These are phyloP conservation scores for Asterella californica DNA, from an alignment of 225 moss, liverwort and hornwort genomes.

Conservation along the genomic window DNA sequence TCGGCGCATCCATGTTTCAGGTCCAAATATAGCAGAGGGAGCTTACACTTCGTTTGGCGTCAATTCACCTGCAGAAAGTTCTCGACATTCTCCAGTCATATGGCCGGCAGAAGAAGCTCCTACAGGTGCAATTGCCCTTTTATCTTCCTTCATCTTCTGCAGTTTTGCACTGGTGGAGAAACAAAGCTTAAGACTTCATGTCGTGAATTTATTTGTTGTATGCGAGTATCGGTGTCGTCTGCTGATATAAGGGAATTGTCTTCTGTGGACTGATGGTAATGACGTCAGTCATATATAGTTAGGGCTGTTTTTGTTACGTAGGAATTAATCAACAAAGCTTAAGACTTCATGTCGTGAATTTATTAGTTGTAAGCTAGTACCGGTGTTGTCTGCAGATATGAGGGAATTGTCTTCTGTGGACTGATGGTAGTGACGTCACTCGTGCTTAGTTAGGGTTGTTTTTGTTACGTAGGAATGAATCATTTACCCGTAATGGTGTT, in stretches of 20 bases:
- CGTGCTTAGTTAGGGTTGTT: not conserved
- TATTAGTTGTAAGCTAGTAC: not conserved
- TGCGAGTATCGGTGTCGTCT: too few relatives aligned
- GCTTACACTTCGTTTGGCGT: not conserved
- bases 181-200: not conserved
- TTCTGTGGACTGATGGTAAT: not conserved
- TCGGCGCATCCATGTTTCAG: not conserved
- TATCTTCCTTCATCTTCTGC: not conserved
- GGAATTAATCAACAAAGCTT: not conserved
- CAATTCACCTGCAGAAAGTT: conserved; percentile 31
- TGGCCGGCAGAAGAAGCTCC: conserved; percentile 74
- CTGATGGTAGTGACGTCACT: not conserved
- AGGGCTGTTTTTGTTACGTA: not conserved
- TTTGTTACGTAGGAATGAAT: not conserved
- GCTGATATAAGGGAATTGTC: not conserved
- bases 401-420: not conserved
- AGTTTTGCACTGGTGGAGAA: not conserved
- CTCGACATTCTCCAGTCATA: conserved; percentile 46
- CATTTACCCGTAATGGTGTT: conserved; percentile 8
- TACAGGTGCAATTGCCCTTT: conserved; percentile 44
- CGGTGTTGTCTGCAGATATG: too few relatives aligned
- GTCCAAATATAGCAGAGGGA: not conserved
- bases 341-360: not conserved
- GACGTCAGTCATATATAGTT: not conserved
- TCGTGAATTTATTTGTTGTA: not conserved